Conservation (phyloP, 2,329 filamentous ascomycete genomes). For the Hypoxylon sp. region DNA sequence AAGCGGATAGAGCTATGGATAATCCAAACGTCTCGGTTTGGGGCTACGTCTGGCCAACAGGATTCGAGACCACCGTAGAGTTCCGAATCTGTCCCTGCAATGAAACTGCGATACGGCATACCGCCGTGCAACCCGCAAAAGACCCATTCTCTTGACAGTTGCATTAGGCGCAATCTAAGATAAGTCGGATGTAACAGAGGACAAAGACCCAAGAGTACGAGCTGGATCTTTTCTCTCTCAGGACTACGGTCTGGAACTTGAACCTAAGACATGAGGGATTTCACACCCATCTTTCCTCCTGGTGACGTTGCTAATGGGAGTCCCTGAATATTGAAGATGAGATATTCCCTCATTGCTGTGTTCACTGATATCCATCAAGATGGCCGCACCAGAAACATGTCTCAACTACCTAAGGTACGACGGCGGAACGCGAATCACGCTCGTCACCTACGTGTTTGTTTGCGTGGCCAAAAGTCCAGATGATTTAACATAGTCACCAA, state of each 20-base stretch:
- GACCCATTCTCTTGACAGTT: conserved; percentile 7
- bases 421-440: conserved; percentile 1
- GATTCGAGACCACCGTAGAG: conserved; percentile 15
- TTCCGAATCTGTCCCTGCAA: conserved; percentile 17
- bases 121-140: conserved; percentile 20
- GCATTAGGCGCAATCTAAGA: conserved; percentile 11
- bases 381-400: conserved; percentile 1
- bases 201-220: conserved; percentile 12
- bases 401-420: background rate
- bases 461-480: background rate
- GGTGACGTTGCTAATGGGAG: background rate
- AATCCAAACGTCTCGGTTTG: conserved; percentile 2
- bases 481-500: conserved; percentile 1
- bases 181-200: conserved; percentile 33
- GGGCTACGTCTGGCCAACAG: conserved; percentile 3
- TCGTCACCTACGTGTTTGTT: background rate
- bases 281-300: conserved; percentile 5
- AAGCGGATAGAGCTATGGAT: background rate
- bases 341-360: conserved; percentile 19
- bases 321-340: background rate
- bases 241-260: conserved; percentile 24
- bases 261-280: conserved; percentile 33
- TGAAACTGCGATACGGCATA: conserved; percentile 26
- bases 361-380: background rate
- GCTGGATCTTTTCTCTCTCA: conserved; percentile 15